These are phyloP conservation scores for Aureobasidium namibiae DNA, from an alignment of 2,329 filamentous ascomycete species.

Conservation along the genomic window DNA sequence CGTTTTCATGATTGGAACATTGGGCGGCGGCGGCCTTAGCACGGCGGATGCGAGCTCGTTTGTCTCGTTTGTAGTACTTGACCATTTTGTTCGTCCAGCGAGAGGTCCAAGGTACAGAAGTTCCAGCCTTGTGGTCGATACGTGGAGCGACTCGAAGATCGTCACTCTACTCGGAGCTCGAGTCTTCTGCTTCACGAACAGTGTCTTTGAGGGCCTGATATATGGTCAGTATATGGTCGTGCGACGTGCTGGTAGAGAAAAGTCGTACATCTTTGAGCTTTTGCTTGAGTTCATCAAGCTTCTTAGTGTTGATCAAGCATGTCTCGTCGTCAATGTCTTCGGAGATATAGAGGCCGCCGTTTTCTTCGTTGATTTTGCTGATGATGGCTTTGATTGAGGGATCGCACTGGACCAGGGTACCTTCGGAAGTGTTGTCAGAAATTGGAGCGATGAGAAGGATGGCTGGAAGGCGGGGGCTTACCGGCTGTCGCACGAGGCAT, in stretches of 20 bases:
- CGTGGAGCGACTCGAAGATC: neutral
- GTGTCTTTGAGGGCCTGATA: constrained; percentile 29
- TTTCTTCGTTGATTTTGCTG: constrained; percentile 61
- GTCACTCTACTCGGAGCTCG: constrained; percentile 25
- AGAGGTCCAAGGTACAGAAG: too few species aligned
- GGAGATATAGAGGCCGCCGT: constrained; percentile 64
- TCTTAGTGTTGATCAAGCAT: constrained; percentile 66
- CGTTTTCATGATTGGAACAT: neutral
- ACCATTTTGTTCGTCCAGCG: too few species aligned
- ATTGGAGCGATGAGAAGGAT: neutral
- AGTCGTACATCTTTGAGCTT: constrained; percentile 56
- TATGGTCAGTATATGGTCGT: neutral
- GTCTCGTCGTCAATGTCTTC: constrained; percentile 73
- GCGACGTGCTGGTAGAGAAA: neutral
- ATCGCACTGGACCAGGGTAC: constrained; percentile 72
- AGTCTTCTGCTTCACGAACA: constrained; percentile 30
- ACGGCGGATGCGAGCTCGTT: too few species aligned
- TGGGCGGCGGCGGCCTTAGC: too few species aligned
- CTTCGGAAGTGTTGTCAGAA: constrained; percentile 25
- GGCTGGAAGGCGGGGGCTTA: constrained; percentile 8
- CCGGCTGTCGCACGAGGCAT: constrained; percentile 22
- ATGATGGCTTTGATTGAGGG: constrained; percentile 85
- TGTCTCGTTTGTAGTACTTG: too few species aligned
- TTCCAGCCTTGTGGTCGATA: neutral
- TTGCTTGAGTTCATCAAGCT: constrained; percentile 58